These are phyloP conservation scores for Gossypium ekmanianum DNA, from an alignment of 345 rosid genomes.

Conservation along the genomic window DNA sequence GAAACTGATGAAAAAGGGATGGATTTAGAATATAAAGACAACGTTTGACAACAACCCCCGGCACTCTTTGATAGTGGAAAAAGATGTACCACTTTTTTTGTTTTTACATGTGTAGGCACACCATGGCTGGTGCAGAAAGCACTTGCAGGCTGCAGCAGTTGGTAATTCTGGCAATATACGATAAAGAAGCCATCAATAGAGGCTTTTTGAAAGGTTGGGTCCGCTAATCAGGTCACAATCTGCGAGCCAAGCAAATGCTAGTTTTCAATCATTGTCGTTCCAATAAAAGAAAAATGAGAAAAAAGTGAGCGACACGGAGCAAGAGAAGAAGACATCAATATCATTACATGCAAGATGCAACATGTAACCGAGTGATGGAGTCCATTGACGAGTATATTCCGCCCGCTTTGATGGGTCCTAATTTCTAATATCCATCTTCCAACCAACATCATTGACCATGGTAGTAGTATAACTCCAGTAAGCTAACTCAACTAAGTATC, in stretches of 20 bases:
- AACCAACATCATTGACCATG: constrained; percentile 15
- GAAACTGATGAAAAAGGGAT: neutral
- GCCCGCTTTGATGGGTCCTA: constrained; percentile 20
- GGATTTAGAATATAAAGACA: neutral
- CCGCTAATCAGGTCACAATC: constrained; percentile 26
- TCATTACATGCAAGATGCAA: constrained; percentile 21
- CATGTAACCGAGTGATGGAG: constrained; percentile 15
- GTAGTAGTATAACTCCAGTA: neutral
- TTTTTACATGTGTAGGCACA: constrained; percentile 21
- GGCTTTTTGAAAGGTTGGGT: constrained; percentile 25
- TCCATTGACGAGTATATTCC: constrained; percentile 15
- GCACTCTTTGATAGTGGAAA: neutral
- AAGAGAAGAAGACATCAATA: constrained; percentile 20
- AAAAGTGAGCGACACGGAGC: neutral
- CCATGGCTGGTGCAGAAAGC: constrained; percentile 18
- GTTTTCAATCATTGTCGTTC: constrained; percentile 28
- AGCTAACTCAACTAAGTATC: constrained; percentile 11
- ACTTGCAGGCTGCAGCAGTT: constrained; percentile 17
- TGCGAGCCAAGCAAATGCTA: constrained; percentile 26
- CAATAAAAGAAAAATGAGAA: neutral
- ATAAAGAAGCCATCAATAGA: constrained; percentile 16
- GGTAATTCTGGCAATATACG: constrained; percentile 9
- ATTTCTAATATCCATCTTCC: constrained; percentile 2
- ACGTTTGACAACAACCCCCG: neutral
- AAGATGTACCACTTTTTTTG: constrained; percentile 1